Percentiles rank a stretch among this genome's conserved stretches.
Evolutionary conservation across 208 protist species (phyloP).

Genomic region (Tetramitus jugosus): DNA sequence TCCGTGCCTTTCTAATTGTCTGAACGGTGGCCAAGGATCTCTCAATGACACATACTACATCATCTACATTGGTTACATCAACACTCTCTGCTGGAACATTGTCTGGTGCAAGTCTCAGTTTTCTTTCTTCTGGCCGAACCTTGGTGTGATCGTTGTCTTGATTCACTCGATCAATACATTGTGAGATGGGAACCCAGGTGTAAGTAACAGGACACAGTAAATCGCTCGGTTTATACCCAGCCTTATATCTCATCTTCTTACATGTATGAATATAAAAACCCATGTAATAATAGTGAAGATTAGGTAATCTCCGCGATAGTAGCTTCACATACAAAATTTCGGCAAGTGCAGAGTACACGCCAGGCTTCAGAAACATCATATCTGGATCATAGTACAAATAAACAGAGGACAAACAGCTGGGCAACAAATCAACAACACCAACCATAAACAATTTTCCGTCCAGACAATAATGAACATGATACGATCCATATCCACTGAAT

Average conservation of each 20-base stretch:
- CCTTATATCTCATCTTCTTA: slow-evolving; percentile 59
- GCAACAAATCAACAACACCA: slow-evolving; percentile 51
- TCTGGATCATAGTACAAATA: slow-evolving; percentile 61
- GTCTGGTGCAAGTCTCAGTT: too few relatives aligned
- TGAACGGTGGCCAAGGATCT: too few relatives aligned
- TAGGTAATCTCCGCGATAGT: background rate
- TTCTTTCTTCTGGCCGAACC: too few relatives aligned
- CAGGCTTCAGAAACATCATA: slow-evolving; percentile 24
- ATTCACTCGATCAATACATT: too few relatives aligned
- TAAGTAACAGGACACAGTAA: slow-evolving; percentile 33
- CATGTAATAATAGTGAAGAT: slow-evolving; percentile 50
- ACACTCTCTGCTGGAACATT: too few relatives aligned
- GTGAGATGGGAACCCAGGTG: too few relatives aligned
- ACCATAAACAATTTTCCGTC: slow-evolving; percentile 51
- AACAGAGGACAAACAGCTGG: slow-evolving; percentile 48
- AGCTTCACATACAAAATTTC: slow-evolving; percentile 36
- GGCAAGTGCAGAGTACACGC: slow-evolving; percentile 34
- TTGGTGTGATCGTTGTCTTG: too few relatives aligned
- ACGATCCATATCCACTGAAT: slow-evolving; percentile 28
- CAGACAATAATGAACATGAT: slow-evolving; percentile 41
- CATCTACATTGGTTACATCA: too few relatives aligned
- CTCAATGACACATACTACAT: too few relatives aligned
- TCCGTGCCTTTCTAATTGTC: too few relatives aligned
- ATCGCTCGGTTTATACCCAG: slow-evolving; percentile 34
- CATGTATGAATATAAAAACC: slow-evolving; percentile 56